Base-by-base conservation (phyloP, 176 grass and related monocot species). In the Chloris gayana region DNA sequence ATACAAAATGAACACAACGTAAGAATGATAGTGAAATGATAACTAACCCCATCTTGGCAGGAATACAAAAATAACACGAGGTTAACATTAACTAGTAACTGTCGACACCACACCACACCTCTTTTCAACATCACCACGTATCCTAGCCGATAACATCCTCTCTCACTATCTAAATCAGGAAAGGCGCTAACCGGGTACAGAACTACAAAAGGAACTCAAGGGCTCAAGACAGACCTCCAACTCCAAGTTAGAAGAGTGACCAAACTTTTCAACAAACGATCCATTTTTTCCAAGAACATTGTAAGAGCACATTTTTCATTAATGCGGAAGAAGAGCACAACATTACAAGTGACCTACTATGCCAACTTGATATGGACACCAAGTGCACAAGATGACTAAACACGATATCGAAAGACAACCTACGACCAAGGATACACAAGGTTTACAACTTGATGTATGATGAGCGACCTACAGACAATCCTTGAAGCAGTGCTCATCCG, bases 191-290 rank as follows among this genome's bases (percentile, higher is more conserved):
- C 15, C 6, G 30, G 61, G 72, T 75, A 67, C 62, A 67, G 26
- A 7, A 56, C n/a, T 37, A 10, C 30, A 56, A 9, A 41, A 31
- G 45, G 10, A 63, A 73, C 64, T 22, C 12, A 10, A 1, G 11
- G 41, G 1, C 41, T 44, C 41, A 10, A 44, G 57, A 15, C 7
- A 39, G 70, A 41, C 68, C 69, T 82, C 27, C 57, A 64, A 60
- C 7, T 12, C 11, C 7, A 12, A 15, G 3, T 4, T 49, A 53
- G 15, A 53, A 53, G 44, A 13, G 47, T 47, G 69, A 64, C 57
- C 69, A 34, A 15, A 82, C 24, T 47, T 61, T 72, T 19, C 68
- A 72, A 62, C 39, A 26, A 18, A 61, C 10, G 25, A 80, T 39
- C 7, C 42, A 13, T 45, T 37, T 37, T 37, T 37, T 37, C 7